Evolutionary conservation across 2,329 filamentous ascomycete genomes (phyloP).

Genomic region (Ophiostoma quercus): DNA sequence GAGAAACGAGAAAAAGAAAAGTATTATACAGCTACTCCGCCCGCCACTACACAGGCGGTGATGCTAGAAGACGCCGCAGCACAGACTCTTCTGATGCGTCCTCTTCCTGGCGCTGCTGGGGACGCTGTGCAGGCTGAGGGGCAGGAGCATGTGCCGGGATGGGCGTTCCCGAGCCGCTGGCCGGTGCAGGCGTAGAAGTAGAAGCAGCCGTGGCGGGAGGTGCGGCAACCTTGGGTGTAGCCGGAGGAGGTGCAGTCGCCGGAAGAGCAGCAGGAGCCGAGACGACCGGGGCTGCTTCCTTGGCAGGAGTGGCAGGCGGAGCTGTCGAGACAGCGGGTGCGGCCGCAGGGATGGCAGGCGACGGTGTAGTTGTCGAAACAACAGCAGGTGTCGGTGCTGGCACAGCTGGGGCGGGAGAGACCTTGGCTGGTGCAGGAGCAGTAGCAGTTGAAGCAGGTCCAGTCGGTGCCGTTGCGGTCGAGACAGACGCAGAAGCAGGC

Average conservation of each 20-base stretch:
- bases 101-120: constrained; percentile 17
- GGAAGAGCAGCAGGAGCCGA: background rate
- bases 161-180: constrained; percentile 2
- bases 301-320: background rate
- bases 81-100: constrained; percentile 22
- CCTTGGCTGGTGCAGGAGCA: background rate
- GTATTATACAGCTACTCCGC: background rate
- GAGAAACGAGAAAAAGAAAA: background rate
- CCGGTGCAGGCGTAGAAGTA: background rate
- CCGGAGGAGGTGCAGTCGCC: background rate
- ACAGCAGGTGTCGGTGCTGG: background rate
- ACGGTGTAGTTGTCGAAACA: background rate
- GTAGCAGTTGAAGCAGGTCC: background rate
- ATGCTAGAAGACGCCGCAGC: constrained; percentile 15
- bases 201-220: background rate
- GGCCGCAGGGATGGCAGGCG: background rate
- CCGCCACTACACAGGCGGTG: background rate
- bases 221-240: background rate
- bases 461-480: too few species aligned
- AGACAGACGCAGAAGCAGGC: background rate
- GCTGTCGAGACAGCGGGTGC: background rate
- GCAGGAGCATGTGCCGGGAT: constrained; percentile 10
- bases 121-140: background rate
- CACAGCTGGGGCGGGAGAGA: background rate
- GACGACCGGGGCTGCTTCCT: background rate